These are phyloP conservation scores for Chionographis japonica DNA, from an alignment of 106 monocot genomes.

Conservation along the genomic window DNA sequence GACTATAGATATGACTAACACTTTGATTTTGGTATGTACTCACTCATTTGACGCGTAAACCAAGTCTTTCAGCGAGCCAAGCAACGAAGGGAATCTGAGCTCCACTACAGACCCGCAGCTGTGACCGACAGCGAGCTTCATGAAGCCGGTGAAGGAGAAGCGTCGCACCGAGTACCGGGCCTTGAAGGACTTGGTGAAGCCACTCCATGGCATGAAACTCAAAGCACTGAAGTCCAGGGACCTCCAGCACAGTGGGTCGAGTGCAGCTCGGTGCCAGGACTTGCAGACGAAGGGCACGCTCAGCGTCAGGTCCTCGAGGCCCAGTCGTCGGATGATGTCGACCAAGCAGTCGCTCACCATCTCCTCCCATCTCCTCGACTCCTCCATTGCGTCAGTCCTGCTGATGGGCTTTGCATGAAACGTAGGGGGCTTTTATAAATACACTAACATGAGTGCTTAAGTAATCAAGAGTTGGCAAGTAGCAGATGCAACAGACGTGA, in stretches of 20 bases:
- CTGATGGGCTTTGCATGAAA: too few relatives aligned
- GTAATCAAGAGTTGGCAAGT: too few relatives aligned
- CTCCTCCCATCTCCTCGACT: too few relatives aligned
- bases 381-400: too few relatives aligned
- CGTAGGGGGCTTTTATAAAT: too few relatives aligned
- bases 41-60: background rate
- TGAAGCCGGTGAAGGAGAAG: constrained; percentile 1
- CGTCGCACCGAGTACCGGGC: background rate
- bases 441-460: too few relatives aligned
- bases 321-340: background rate
- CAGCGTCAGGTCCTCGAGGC: constrained; percentile 1
- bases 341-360: background rate
- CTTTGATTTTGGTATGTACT: background rate
- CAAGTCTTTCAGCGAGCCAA: background rate
- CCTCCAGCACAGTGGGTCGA: constrained; percentile 13
- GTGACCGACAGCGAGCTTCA: constrained; percentile 6
- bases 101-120: constrained; percentile 1
- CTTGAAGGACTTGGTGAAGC: background rate
- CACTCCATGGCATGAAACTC: background rate
- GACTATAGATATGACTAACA: too few relatives aligned
- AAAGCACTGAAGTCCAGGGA: constrained; percentile 9
- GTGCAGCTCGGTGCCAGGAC: constrained; percentile 4
- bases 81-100: background rate
- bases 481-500: too few relatives aligned
- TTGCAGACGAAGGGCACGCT: constrained; percentile 7